phyloP scores from a whole-genome alignment of 78 protist genomes.

The Emiliania huxleyi region DNA sequence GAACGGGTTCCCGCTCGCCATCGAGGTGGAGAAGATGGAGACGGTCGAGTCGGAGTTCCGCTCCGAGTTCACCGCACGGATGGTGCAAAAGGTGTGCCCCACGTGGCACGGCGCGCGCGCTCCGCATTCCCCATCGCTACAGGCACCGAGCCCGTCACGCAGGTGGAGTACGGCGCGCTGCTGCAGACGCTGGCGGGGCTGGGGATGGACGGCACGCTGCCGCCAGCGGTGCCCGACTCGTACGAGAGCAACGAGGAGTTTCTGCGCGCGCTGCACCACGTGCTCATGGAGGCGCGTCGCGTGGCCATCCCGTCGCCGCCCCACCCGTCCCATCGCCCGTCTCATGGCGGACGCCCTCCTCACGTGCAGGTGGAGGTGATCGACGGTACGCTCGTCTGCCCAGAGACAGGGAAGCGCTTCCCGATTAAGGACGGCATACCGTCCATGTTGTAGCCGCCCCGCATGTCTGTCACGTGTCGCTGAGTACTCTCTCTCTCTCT shows the following conservation, averaged over 20 bases:
- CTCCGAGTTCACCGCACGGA: background rate
- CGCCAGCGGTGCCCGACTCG: background rate
- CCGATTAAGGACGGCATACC: slow-evolving; percentile 28
- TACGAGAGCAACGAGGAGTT: slow-evolving; percentile 27
- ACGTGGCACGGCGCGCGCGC: too few species aligned
- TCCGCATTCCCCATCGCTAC: too few species aligned
- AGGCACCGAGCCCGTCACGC: too few species aligned
- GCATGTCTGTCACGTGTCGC: too few species aligned
- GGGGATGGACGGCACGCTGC: background rate
- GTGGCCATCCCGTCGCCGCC: background rate
- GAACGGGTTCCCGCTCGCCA: slow-evolving; percentile 21
- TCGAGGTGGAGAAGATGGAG: slow-evolving; percentile 18
- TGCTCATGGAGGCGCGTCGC: slow-evolving; percentile 6
- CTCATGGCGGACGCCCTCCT: background rate
- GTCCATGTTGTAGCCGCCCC: slow-evolving; percentile 12
- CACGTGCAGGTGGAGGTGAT: slow-evolving; percentile 22
- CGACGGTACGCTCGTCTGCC: slow-evolving; percentile 11
- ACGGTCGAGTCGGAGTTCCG: background rate
- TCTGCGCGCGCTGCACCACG: slow-evolving; percentile 26
- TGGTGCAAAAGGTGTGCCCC: background rate
- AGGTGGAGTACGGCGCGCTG: background rate
- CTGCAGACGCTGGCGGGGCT: background rate
- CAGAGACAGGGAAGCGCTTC: background rate
- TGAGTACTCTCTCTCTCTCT: too few species aligned
- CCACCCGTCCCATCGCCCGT: background rate